Conservation (phyloP, 2,329 filamentous ascomycete species). For the Waltergamsia citrina region DNA sequence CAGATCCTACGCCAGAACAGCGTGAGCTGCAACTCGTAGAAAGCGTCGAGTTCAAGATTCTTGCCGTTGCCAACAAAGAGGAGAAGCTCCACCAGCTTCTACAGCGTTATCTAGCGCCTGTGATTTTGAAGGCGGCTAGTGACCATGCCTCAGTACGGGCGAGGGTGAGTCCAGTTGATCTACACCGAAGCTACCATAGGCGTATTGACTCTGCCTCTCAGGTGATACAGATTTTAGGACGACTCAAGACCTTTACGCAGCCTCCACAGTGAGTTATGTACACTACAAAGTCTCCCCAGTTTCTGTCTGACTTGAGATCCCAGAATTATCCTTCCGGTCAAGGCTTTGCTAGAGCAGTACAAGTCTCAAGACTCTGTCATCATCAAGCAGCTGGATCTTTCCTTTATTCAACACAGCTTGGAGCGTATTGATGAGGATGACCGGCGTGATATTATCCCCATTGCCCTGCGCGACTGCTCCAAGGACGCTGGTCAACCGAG, state of each 20-base stretch:
- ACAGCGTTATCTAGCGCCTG: constrained; percentile 67
- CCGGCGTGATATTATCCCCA: constrained; percentile 63
- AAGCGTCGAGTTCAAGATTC: constrained; percentile 76
- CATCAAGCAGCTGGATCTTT: constrained; percentile 79
- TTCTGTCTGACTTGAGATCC: too few relatives aligned
- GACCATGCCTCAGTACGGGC: constrained; percentile 71
- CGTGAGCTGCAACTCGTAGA: constrained; percentile 75
- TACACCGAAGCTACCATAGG: neutral
- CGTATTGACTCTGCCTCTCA: constrained; percentile 10
- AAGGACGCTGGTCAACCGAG: constrained; percentile 19
- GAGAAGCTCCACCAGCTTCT: constrained; percentile 71
- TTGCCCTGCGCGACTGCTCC: constrained; percentile 20
- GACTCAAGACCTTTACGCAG: constrained; percentile 45
- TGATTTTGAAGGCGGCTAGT: constrained; percentile 80
- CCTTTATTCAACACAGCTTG: constrained; percentile 79
- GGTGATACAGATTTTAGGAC: constrained; percentile 40
- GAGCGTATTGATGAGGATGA: constrained; percentile 43
- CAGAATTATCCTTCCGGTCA: constrained; percentile 71
- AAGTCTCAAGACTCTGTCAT: constrained; percentile 64
- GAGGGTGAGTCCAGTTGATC: constrained; percentile 41
- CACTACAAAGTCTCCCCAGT: neutral
- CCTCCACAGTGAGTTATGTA: constrained; percentile 36
- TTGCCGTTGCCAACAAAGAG: constrained; percentile 72
- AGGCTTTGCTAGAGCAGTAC: constrained; percentile 80
- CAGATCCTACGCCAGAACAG: constrained; percentile 36